phyloP scores from a whole-genome alignment of 805 yeast genomes.

The Brettanomyces anomalus region DNA sequence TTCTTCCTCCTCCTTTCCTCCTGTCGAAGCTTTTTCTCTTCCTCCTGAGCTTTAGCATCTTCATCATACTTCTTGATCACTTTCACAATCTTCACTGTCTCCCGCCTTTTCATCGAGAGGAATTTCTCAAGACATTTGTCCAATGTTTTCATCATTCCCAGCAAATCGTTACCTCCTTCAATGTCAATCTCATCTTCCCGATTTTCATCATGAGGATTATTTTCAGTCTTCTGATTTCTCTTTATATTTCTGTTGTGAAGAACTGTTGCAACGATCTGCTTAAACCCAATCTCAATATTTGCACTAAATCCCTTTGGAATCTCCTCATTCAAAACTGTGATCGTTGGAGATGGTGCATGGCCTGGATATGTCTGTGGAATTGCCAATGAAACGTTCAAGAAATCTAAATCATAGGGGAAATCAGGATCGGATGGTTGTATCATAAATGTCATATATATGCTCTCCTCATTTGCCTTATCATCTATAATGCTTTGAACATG shows the following conservation, averaged over 20 bases:
- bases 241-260: slow-evolving; percentile 17
- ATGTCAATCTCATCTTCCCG: slow-evolving; percentile 21
- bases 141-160: slow-evolving; percentile 45
- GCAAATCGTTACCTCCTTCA: slow-evolving; percentile 40
- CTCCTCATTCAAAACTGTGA: slow-evolving; percentile 53
- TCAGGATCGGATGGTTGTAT: slow-evolving; percentile 61
- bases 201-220: slow-evolving; percentile 4
- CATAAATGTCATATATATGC: slow-evolving; percentile 34
- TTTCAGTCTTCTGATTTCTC: slow-evolving; percentile 3
- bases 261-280: slow-evolving; percentile 33
- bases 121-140: slow-evolving; percentile 52
- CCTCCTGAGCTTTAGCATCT: slow-evolving; percentile 1
- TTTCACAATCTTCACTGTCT: slow-evolving; percentile 51
- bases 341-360: slow-evolving; percentile 33
- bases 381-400: slow-evolving; percentile 41
- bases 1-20: slow-evolving; percentile 5
- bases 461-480: slow-evolving; percentile 10
- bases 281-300: slow-evolving; percentile 61
- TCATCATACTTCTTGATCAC: slow-evolving; percentile 13
- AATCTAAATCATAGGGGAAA: slow-evolving; percentile 55
- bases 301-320: slow-evolving; percentile 61
- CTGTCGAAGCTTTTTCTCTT: slow-evolving; percentile 2
- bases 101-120: slow-evolving; percentile 48
- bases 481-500: slow-evolving; percentile 10
- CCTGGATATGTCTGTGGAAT: slow-evolving; percentile 50